These are phyloP conservation scores for Priceomyces castillae DNA, from an alignment of 805 yeast species.

Conservation along the genomic window DNA sequence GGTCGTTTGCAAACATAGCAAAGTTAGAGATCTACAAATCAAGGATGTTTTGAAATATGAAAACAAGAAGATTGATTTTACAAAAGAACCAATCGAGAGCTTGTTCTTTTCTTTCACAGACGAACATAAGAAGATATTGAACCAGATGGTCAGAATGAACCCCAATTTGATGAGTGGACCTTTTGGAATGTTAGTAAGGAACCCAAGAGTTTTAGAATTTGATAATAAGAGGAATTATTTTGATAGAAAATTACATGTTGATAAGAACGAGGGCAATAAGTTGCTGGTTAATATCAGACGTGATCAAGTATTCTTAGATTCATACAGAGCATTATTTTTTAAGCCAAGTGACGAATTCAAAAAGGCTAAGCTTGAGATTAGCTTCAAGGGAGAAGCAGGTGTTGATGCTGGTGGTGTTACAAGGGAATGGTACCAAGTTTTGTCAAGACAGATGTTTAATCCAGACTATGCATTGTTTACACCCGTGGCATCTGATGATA, in stretches of 20 bases:
- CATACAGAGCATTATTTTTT: slow-evolving; percentile 79
- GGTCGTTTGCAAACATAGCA: slow-evolving; percentile 92
- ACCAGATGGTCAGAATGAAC: slow-evolving; percentile 86
- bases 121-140: slow-evolving; percentile 80
- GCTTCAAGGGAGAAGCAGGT: slow-evolving; percentile 92
- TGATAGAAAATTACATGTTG: slow-evolving; percentile 64
- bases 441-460: slow-evolving; percentile 92
- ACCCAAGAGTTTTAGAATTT: slow-evolving; percentile 87
- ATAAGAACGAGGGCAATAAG: slow-evolving; percentile 43
- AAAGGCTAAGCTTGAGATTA: slow-evolving; percentile 68
- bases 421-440: slow-evolving; percentile 95
- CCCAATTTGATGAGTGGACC: slow-evolving; percentile 96
- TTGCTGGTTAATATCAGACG: slow-evolving; percentile 71
- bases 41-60: slow-evolving; percentile 61
- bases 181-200: slow-evolving; percentile 81
- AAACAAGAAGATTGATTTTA: slow-evolving; percentile 60
- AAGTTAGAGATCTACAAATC: slow-evolving; percentile 53
- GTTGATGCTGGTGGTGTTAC: slow-evolving; percentile 98
- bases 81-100: slow-evolving; percentile 71
- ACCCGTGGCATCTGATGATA: slow-evolving; percentile 88
- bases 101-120: slow-evolving; percentile 85
- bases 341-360: slow-evolving; percentile 72
- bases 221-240: slow-evolving; percentile 90
- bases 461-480: slow-evolving; percentile 90
- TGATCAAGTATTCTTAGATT: slow-evolving; percentile 88